phyloP scores from a whole-genome alignment of 129 eudicot species.

The Oenanthe sinensis region DNA sequence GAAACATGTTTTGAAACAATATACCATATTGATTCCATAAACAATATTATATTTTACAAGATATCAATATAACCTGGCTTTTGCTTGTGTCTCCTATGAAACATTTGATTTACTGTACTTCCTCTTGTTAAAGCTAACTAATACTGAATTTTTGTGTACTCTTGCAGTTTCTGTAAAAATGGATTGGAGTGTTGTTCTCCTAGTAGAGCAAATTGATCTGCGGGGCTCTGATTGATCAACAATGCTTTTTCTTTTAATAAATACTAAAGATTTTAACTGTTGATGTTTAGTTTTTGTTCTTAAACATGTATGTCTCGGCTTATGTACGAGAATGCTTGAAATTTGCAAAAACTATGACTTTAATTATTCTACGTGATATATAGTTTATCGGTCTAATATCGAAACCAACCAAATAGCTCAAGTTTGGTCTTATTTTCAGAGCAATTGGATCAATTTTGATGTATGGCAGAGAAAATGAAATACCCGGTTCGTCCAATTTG shows the following conservation, averaged over 20 bases:
- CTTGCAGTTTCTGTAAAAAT: background rate
- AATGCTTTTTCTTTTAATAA: background rate
- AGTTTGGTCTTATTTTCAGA: too few relatives aligned
- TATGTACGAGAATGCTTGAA: background rate
- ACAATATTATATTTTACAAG: background rate
- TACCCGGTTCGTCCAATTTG: too few relatives aligned
- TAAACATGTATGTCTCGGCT: background rate
- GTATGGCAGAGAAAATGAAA: too few relatives aligned
- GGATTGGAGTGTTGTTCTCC: background rate
- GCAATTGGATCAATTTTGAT: constrained; percentile 13
- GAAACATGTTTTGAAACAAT: background rate
- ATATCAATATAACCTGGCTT: background rate
- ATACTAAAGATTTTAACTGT: background rate
- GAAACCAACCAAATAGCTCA: too few relatives aligned
- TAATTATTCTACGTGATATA: background rate
- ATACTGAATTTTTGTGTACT: background rate
- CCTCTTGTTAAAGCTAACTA: background rate
- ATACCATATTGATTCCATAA: background rate
- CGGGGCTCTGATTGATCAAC: background rate
- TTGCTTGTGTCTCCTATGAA: background rate
- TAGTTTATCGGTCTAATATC: too few relatives aligned
- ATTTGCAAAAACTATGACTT: background rate
- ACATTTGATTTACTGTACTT: background rate
- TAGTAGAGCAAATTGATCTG: background rate
- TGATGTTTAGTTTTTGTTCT: background rate